Conservation (phyloP, 2,329 filamentous ascomycete genomes). For the Fusarium brachygibbosum region DNA sequence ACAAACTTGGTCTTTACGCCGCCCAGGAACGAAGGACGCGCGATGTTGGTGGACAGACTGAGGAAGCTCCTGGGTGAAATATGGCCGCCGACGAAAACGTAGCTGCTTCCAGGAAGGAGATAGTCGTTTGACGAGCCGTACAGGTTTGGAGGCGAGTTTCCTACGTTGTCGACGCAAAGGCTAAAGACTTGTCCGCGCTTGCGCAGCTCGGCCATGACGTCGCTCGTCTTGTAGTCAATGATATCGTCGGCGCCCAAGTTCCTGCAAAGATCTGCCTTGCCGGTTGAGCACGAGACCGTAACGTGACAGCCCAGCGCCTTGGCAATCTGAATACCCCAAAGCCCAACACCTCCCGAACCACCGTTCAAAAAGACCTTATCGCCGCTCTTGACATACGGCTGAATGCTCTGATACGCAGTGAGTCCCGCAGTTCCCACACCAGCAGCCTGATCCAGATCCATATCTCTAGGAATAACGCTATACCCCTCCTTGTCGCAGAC, state of each 20-base stretch:
- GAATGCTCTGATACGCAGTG: conserved; percentile 64
- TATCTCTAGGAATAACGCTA: conserved; percentile 56
- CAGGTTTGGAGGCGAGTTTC: conserved; percentile 61
- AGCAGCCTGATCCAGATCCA: conserved; percentile 59
- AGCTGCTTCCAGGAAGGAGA: conserved; percentile 62
- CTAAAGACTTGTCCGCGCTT: conserved; percentile 62
- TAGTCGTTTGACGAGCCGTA: conserved; percentile 67
- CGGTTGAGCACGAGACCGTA: conserved; percentile 70
- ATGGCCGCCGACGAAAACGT: conserved; percentile 64
- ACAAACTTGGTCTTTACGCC: conserved; percentile 60
- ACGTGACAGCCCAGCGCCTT: conserved; percentile 73
- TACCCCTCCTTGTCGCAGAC: conserved; percentile 53
- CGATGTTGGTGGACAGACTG: conserved; percentile 45
- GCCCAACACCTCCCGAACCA: conserved; percentile 73
- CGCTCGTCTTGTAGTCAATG: conserved; percentile 69
- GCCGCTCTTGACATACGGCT: conserved; percentile 63
- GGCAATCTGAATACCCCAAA: conserved; percentile 73
- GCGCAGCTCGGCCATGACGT: conserved; percentile 63
- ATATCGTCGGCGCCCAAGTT: conserved; percentile 74
- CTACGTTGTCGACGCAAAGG: conserved; percentile 72
- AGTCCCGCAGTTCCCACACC: conserved; percentile 60
- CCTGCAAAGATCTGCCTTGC: conserved; percentile 69
- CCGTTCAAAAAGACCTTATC: conserved; percentile 75
- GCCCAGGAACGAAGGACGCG: conserved; percentile 55
- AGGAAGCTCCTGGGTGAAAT: conserved; percentile 46